Conservation (phyloP, 208 protist species). For the Acanthamoeba culbertsoni region DNA sequence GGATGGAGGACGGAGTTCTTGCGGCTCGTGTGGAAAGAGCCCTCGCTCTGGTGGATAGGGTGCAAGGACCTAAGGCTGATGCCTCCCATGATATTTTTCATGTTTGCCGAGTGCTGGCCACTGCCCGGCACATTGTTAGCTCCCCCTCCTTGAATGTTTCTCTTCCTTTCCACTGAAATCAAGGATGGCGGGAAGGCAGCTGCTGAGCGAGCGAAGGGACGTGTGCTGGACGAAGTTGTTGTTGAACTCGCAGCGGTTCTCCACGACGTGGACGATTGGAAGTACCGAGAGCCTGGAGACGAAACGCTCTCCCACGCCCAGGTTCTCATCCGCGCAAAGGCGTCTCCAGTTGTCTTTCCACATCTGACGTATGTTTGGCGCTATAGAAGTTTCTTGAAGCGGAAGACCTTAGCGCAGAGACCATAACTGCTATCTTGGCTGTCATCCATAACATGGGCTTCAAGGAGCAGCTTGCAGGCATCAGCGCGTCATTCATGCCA, state of each 20-base stretch:
- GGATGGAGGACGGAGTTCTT: too few species aligned
- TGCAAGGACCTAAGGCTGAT: constrained; percentile 1
- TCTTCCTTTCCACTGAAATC: not conserved
- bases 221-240: constrained; percentile 45
- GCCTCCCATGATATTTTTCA: not conserved
- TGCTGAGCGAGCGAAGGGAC: not conserved
- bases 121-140: not conserved
- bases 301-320: not conserved
- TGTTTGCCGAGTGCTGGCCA: not conserved
- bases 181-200: not conserved
- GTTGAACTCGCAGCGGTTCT: constrained; percentile 73
- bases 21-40: not conserved
- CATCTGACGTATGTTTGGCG: not conserved
- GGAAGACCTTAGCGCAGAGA: not conserved
- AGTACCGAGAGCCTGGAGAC: constrained; percentile 62
- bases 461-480: constrained; percentile 65
- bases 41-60: not conserved
- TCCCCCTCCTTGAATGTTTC: not conserved
- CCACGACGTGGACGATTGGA: constrained; percentile 77
- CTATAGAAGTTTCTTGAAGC: not conserved
- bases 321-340: not conserved
- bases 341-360: not conserved
- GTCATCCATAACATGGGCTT: constrained; percentile 66
- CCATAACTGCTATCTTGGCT: not conserved
- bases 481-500: not conserved